Evolutionary conservation across 305 asterid genomes (phyloP).

Genomic region (Fraxinus angustifolia): DNA sequence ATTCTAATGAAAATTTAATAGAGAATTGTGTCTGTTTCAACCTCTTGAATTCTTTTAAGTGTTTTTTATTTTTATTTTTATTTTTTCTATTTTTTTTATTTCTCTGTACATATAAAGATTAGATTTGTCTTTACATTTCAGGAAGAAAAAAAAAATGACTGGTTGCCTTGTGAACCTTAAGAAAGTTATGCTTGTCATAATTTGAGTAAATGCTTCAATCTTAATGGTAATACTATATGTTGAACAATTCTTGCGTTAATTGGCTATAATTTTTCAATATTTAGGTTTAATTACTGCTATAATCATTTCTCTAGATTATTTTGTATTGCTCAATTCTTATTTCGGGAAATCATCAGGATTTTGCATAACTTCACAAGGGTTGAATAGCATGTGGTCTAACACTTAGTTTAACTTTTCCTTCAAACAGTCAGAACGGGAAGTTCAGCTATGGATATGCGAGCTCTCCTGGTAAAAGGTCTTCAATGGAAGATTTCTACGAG

Average conservation of each 20-base stretch:
- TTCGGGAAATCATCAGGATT: neutral
- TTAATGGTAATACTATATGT: neutral
- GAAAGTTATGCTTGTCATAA: neutral
- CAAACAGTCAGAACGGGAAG: conserved; percentile 70
- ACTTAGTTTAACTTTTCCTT: conserved; percentile 12
- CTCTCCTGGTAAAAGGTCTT: conserved; percentile 89
- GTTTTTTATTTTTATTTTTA: neutral
- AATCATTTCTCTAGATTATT: neutral
- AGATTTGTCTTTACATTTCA: neutral
- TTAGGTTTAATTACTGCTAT: neutral
- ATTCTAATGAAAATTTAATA: neutral
- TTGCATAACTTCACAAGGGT: neutral
- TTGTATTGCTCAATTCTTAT: neutral
- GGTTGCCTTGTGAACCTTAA: conserved; percentile 7
- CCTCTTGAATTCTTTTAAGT: neutral
- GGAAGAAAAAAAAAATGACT: neutral
- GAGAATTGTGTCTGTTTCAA: neutral
- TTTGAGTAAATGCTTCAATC: neutral
- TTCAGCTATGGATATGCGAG: conserved; percentile 97
- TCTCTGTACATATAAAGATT: neutral
- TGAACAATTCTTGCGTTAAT: neutral
- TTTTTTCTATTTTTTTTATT: neutral
- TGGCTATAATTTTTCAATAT: neutral
- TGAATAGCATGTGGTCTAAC: conserved; percentile 19
- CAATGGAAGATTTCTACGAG: conserved; percentile 97